Conservation (phyloP, 1,284 basidiomycete species). For the Anthracocystis walkeri region DNA sequence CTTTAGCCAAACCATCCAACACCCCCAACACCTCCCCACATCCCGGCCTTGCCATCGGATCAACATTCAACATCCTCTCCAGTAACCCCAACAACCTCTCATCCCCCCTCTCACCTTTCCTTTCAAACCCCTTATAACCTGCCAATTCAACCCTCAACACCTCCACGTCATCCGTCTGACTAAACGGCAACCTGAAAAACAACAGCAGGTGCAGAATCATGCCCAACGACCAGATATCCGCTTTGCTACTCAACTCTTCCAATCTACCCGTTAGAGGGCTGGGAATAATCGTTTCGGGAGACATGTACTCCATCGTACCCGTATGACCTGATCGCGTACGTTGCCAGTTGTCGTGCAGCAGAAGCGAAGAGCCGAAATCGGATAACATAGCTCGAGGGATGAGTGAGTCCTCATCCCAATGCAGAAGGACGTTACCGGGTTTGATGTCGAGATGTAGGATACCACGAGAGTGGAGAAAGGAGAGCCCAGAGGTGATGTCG, state of each 20-base stretch:
- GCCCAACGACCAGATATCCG: conserved; percentile 75
- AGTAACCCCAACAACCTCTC: conserved; percentile 78
- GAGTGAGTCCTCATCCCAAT: conserved; percentile 88
- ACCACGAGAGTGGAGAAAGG: conserved; percentile 63
- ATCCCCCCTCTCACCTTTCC: conserved; percentile 73
- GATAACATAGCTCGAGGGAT: conserved; percentile 84
- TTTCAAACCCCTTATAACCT: conserved; percentile 78
- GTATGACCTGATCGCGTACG: conserved; percentile 80
- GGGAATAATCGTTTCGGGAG: conserved; percentile 81
- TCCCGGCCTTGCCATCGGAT: conserved; percentile 76
- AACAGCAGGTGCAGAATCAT: conserved; percentile 92
- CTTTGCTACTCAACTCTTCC: conserved; percentile 82
- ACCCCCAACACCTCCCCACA: conserved; percentile 76
- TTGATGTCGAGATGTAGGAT: conserved; percentile 90
- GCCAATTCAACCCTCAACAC: conserved; percentile 80
- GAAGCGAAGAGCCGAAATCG: conserved; percentile 87
- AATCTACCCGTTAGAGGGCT: conserved; percentile 74
- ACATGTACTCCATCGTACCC: conserved; percentile 81
- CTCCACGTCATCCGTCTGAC: conserved; percentile 74
- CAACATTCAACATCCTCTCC: conserved; percentile 77
- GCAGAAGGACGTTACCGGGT: conserved; percentile 89
- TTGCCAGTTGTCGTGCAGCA: conserved; percentile 58
- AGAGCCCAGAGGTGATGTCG: conserved; percentile 62
- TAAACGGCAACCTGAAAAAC: conserved; percentile 78
- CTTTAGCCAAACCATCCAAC: background rate